Percentiles rank a stretch among this genome's conserved stretches.
These are phyloP conservation scores for Quillaja saponaria DNA, from an alignment of 306 rosid species.

Conservation along the genomic window DNA sequence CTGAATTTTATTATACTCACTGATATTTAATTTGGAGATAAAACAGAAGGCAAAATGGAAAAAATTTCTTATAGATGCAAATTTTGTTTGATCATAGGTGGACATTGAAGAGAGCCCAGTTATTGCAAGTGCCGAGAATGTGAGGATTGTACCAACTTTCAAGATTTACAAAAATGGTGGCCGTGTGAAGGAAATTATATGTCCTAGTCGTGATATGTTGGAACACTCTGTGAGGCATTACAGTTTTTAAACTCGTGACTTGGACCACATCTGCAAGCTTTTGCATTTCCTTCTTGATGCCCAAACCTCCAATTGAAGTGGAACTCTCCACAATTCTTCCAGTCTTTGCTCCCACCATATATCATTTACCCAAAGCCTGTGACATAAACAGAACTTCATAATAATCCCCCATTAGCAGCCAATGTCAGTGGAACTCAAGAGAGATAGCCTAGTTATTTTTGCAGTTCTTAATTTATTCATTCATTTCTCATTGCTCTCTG, in stretches of 20 bases:
- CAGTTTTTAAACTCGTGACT: slow-evolving; percentile 57
- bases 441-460: slow-evolving; percentile 63
- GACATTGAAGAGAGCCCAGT: slow-evolving; percentile 60
- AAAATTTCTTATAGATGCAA: slow-evolving; percentile 24
- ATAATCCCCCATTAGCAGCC: slow-evolving; percentile 61
- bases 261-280: slow-evolving; percentile 37
- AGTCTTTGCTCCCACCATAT: slow-evolving; percentile 44
- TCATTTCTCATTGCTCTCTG: slow-evolving; percentile 84
- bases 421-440: slow-evolving; percentile 57
- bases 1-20: not conserved
- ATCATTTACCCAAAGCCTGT: slow-evolving; percentile 50
- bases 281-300: slow-evolving; percentile 32
- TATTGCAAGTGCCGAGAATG: slow-evolving; percentile 69
- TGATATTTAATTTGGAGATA: not conserved
- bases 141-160: slow-evolving; percentile 89
- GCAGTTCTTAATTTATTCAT: slow-evolving; percentile 75
- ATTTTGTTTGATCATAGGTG: slow-evolving; percentile 57
- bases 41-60: not conserved
- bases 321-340: slow-evolving; percentile 42
- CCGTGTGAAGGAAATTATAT: slow-evolving; percentile 77
- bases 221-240: slow-evolving; percentile 94
- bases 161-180: slow-evolving; percentile 90
- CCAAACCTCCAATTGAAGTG: slow-evolving; percentile 33
- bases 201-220: slow-evolving; percentile 83
- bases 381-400: slow-evolving; percentile 58